Evolutionary conservation across 257 asterid species (phyloP).

Genomic region (Nicotiana tomentosiformis): DNA sequence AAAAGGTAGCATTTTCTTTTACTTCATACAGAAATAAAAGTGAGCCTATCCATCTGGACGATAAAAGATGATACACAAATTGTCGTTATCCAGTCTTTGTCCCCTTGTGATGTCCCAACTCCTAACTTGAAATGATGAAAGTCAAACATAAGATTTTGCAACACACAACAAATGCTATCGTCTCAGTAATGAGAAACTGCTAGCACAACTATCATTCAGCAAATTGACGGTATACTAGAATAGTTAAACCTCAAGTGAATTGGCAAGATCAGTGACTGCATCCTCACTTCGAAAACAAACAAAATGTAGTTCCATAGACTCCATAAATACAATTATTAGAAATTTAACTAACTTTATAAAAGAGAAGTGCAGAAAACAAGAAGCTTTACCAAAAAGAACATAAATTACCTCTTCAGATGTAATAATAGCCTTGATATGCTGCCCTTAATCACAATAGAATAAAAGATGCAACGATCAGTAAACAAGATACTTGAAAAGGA

Average conservation of each 20-base stretch:
- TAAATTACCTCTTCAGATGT: slow-evolving; percentile 77
- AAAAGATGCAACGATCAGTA: slow-evolving; percentile 3
- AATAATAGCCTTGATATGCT: slow-evolving; percentile 96
- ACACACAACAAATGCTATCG: background rate
- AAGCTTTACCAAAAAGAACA: background rate
- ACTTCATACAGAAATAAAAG: background rate
- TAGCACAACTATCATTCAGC: background rate
- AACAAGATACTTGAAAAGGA: background rate
- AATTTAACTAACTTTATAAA: background rate
- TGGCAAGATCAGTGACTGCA: background rate
- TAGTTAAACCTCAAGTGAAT: background rate
- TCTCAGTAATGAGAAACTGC: background rate
- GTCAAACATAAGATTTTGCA: background rate
- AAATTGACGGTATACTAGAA: background rate
- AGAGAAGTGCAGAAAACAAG: background rate
- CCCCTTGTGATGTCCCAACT: background rate
- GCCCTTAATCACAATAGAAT: slow-evolving; percentile 25
- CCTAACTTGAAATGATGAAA: background rate
- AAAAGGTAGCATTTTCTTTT: background rate
- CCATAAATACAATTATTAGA: background rate
- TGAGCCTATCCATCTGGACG: background rate
- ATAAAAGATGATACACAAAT: background rate
- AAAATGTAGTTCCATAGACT: background rate
- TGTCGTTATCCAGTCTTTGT: background rate
- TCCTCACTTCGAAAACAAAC: background rate